phyloP scores from a whole-genome alignment of 495 filamentous ascomycete genomes.

The Aspergillus egyptiacus region DNA sequence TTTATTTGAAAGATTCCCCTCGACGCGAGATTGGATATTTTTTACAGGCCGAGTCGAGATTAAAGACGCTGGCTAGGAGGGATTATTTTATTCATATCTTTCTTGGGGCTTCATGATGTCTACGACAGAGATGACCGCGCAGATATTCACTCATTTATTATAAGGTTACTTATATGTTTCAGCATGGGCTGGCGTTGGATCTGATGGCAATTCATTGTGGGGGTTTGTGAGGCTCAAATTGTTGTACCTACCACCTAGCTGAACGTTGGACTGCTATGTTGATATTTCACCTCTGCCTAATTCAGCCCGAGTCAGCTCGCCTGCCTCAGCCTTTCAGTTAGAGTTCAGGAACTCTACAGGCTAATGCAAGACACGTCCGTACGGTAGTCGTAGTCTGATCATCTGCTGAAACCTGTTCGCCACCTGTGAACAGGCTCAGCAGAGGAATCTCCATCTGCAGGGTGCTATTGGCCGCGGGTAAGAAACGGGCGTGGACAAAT shows the following conservation, averaged over 20 bases:
- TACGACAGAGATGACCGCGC: not conserved
- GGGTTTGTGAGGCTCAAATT: constrained; percentile 4
- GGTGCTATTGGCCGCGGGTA: constrained; percentile 1
- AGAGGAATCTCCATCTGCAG: not conserved
- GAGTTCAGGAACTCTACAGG: constrained; percentile 4
- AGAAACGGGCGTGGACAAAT: constrained; percentile 8
- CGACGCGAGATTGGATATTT: constrained; percentile 3
- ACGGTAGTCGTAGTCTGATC: constrained; percentile 4
- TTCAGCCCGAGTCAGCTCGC: too few relatives aligned
- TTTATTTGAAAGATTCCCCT: constrained; percentile 9
- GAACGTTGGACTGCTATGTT: too few relatives aligned
- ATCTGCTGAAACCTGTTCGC: constrained; percentile 8
- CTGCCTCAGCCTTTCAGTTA: too few relatives aligned
- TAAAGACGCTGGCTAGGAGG: not conserved
- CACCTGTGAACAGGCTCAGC: not conserved
- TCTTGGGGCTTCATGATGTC: not conserved
- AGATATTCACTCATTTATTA: not conserved
- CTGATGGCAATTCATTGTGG: not conserved
- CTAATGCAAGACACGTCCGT: constrained; percentile 8
- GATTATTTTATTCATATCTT: not conserved
- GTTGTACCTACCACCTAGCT: too few relatives aligned
- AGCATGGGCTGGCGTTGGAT: constrained; percentile 11
- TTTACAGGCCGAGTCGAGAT: not conserved
- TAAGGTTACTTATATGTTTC: not conserved
- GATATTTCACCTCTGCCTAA: too few relatives aligned